Base-by-base conservation (phyloP, 441 rosid genomes). In the Isatis lusitanica region DNA sequence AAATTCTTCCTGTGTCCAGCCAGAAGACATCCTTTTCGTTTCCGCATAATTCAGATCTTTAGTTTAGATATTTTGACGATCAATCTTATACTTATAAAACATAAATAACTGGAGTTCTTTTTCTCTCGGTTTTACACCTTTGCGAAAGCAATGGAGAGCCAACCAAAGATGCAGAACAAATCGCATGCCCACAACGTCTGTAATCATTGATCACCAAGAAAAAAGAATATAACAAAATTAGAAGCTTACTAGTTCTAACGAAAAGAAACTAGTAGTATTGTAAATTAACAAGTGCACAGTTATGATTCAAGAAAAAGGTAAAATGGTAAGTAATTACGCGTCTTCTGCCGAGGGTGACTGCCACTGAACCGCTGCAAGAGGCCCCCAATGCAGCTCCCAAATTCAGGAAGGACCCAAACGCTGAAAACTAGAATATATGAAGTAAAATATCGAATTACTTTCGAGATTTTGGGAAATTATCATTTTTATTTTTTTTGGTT, bases 1-100 rank as follows among this genome's bases (percentile, higher is more conserved):
- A 59, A 4, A 85, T 68, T 60, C 96, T 85, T 72, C 96, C 93
- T 24, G 84, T 5, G 67, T 90, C 83, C 61, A 90, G 87, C 81
- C 80, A 79, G 70, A 80, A 70, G 47, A 78, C 85, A 63, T 40
- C 78, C 96, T 88, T 71, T 68, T 57, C 18, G 57, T 61, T 74
- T 47, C 62, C 35, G 18, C 28, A 53, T 36, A 47, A 44, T 21
- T 36, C 13, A 10, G 36, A 38, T 4, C 15, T 62, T n/a, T 69
- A 17, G 2, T 51, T 48, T 18, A 60, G 2, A 61, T 43, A 11
- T 42, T 15, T 50, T n/a, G 2, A 17, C 9, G 1, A 50, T 6
- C 15, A 50, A 51, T 43, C 46, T 24, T 9, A 24, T 51, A 24
- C 12, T 40, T 52, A 24, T 3, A 64, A 3, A n/a, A n/a, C 31